A percentile compares a stretch with the other conserved stretches of the same genome.
Conservation (phyloP, 1,139 yeast genomes). For the Ashbya aceris region DNA sequence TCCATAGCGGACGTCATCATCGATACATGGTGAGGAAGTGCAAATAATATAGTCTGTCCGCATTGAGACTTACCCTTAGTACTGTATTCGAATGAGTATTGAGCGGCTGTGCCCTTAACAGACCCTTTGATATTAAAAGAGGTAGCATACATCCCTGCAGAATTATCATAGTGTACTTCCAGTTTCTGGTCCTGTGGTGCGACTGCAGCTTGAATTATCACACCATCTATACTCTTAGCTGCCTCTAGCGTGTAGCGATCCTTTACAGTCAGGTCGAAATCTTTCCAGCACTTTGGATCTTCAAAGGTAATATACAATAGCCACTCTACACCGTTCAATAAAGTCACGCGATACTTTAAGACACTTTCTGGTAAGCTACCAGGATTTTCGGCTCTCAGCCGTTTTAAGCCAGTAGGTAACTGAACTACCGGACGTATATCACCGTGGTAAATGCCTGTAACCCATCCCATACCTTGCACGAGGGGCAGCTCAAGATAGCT, state of each 20-base stretch:
- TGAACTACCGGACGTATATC: constrained; percentile 44
- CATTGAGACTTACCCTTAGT: constrained; percentile 45
- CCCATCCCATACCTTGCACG: constrained; percentile 75
- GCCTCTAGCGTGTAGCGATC: constrained; percentile 37
- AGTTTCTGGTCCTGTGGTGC: constrained; percentile 38
- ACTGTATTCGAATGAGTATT: constrained; percentile 44
- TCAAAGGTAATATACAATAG: constrained; percentile 44
- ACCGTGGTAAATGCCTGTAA: constrained; percentile 55
- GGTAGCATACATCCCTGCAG: constrained; percentile 55
- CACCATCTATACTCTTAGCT: constrained; percentile 40
- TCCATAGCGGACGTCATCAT: constrained; percentile 38
- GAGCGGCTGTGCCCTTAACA: constrained; percentile 33
- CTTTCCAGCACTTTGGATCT: constrained; percentile 32
- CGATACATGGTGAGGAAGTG: constrained; percentile 62
- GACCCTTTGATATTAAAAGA: constrained; percentile 35
- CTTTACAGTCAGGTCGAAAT: constrained; percentile 20
- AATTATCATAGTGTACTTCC: constrained; percentile 41
- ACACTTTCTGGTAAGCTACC: constrained; percentile 34
- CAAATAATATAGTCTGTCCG: constrained; percentile 49
- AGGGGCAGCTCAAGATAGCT: constrained; percentile 34
- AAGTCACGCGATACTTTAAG: constrained; percentile 48
- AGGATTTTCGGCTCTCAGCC: constrained; percentile 39
- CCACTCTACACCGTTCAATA: constrained; percentile 48
- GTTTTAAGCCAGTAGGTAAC: constrained; percentile 44
- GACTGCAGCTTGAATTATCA: constrained; percentile 52